These are phyloP conservation scores for Sarocladiaceae sp. DNA, from an alignment of 2,329 filamentous ascomycete species.

Conservation along the genomic window DNA sequence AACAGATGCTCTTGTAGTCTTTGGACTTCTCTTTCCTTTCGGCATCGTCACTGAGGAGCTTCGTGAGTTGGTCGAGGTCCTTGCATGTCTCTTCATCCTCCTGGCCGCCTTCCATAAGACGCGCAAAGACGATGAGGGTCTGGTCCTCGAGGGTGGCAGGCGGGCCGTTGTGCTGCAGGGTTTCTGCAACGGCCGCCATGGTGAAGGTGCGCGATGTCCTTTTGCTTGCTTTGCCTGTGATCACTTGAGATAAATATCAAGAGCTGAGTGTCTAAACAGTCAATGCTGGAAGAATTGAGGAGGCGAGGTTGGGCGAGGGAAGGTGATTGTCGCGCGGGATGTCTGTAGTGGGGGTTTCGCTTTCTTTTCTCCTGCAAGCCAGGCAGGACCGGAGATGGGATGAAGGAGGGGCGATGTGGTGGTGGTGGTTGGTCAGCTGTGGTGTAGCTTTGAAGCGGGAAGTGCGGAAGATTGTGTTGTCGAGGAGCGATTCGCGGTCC, in stretches of 20 bases:
- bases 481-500: too few species aligned
- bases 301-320: background rate
- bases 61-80: conserved; percentile 53
- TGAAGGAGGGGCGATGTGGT: background rate
- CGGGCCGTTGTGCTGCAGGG: conserved; percentile 22
- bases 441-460: background rate
- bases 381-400: background rate
- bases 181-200: conserved; percentile 30
- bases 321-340: conserved; percentile 7
- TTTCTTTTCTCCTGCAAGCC: background rate
- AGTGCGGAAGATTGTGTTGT: background rate
- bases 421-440: conserved; percentile 7
- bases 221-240: background rate
- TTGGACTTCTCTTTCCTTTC: conserved; percentile 37
- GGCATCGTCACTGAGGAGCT: conserved; percentile 51
- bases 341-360: conserved; percentile 9
- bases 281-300: background rate
- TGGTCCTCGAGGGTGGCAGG: conserved; percentile 47
- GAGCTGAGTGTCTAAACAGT: background rate
- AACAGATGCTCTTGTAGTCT: conserved; percentile 42
- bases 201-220: conserved; percentile 9
- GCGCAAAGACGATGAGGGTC: conserved; percentile 73
- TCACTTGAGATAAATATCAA: background rate
- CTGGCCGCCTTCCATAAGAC: conserved; percentile 83
- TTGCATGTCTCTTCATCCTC: conserved; percentile 67